Base-by-base conservation (phyloP, 306 rosid genomes). In the Urtica urens region DNA sequence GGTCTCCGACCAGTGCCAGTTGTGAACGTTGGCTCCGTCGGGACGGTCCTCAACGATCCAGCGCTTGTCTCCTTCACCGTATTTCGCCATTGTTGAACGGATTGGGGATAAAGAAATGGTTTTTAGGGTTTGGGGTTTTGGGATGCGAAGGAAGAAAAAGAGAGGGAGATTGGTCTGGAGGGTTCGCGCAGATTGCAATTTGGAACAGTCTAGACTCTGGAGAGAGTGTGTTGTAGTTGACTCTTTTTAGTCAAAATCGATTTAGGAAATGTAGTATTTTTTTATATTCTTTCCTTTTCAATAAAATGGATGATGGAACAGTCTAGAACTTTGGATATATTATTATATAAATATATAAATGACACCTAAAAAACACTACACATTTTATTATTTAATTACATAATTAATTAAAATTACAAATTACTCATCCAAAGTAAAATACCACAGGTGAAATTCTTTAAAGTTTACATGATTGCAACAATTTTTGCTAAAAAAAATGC, bases 1-100 rank as follows among this genome's bases (percentile, higher is more conserved):
- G 6, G 95, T 90, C 68, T 90, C 99, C 0, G 95, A 31, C 99
- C 99, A 90, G 75, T 90, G 99, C 99, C 99, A 90, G 73, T 90
- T 90, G 66, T 90, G 95, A 34, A 90, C 95, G 65, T 90, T 90
- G 17, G 99, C 74, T 6, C 99, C 99, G 63, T 90, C 99, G 3
- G 94, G 53, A 5, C 99, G 63, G 20, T 90, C 99, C 25, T 79
- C 94, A 6, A 90, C 99, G 81, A 90, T 90, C 99, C 99, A 90
- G 0, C 99, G 87, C 65, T 77, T 82, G 76, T 85, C 96, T 31
- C 99, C 99, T 55, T 90, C 99, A 49, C 99, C 99, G 72, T 59
- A 77, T 51, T 60, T 77, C 0, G 97, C 97, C 97, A 88, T 86
- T 27, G 24, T 34, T 5, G 15, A 10, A 57, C 49, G 49, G n/a